These are phyloP conservation scores for Dendrobium huoshanense DNA, from an alignment of 106 monocot genomes.

Conservation along the genomic window DNA sequence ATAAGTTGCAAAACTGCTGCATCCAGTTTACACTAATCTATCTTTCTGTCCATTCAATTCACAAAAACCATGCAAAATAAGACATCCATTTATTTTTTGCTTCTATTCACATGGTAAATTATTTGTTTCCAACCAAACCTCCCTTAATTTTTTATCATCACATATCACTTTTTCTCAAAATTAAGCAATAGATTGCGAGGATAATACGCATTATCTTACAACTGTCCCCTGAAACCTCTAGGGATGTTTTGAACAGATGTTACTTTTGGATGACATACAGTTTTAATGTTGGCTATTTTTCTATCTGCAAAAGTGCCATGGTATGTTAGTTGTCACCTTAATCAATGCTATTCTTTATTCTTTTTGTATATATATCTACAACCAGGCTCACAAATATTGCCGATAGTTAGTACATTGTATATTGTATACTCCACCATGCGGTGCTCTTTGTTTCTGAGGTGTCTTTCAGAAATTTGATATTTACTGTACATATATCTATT, in stretches of 20 bases:
- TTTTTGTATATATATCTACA: not conserved
- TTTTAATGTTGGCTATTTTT: not conserved
- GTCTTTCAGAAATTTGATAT: not conserved
- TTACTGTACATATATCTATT: not conserved
- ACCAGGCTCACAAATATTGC: not conserved
- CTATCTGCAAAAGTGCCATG: not conserved
- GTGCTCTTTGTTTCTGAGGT: not conserved
- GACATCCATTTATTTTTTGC: too few relatives aligned
- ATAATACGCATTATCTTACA: too few relatives aligned
- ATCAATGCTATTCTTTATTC: not conserved
- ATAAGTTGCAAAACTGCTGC: too few relatives aligned
- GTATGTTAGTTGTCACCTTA: not conserved
- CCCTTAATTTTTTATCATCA: too few relatives aligned
- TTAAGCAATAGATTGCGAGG: too few relatives aligned
- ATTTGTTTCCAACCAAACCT: too few relatives aligned
- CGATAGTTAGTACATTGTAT: not conserved
- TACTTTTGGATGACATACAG: too few relatives aligned
- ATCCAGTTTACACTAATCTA: too few relatives aligned
- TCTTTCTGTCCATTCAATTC: too few relatives aligned
- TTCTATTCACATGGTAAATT: too few relatives aligned
- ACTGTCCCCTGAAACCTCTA: not conserved
- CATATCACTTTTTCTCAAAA: too few relatives aligned
- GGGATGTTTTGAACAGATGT: not conserved
- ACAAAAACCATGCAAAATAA: too few relatives aligned
- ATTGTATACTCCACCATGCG: not conserved